Base-by-base conservation (phyloP, 352 stramenopile genomes). In the Globisporangium cederbergense region DNA sequence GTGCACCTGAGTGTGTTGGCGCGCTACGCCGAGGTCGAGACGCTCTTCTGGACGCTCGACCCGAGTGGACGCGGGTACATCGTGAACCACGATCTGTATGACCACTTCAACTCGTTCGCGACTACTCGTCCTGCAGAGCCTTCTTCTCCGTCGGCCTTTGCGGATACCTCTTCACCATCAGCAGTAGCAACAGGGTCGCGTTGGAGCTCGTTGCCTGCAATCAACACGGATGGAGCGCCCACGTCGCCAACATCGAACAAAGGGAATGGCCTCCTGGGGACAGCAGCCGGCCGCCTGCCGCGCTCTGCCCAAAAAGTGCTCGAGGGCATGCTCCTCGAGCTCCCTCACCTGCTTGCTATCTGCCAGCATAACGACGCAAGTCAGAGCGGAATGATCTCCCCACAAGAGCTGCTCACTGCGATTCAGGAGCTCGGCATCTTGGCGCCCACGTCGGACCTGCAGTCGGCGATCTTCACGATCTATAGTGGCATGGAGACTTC, bases 31-130 rank as follows among this genome's bases (percentile, higher is more conserved):
- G 84, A 93, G 38, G 79, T 93, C 3, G 82, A 93, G 52, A 70
- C 72, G 2, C 71, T 93, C 25, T 93, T 93, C 57, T 93, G 84
- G 82, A 75, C 68, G n/a, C 68, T 93, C 1, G 84, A 93, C 51
- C 83, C 81, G 8, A 73, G 75, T 45, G 84, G 82, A 0, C 75
- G 77, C 8, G 82, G 84, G 6, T 91, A 86, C 58, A 77, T 93
- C 20, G 57, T 64, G 11, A 76, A 65, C 10, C 68, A 80, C 55
- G 84, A 89, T 18, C 74, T 93, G 18, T 90, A 91, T 66, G 72
- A 88, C 50, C 79, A 93, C 58, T 56, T 93, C 20, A 80, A 84
- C 34, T 58, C 42, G 6, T 83, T 79, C 28, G 8, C 40, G 13
- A 40, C 55, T 13, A 36, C 25, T n/a, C 34, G 16, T 7, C 14